Conservation (phyloP, 768 basidiomycete genomes). For the Tephrocybe sp. region DNA sequence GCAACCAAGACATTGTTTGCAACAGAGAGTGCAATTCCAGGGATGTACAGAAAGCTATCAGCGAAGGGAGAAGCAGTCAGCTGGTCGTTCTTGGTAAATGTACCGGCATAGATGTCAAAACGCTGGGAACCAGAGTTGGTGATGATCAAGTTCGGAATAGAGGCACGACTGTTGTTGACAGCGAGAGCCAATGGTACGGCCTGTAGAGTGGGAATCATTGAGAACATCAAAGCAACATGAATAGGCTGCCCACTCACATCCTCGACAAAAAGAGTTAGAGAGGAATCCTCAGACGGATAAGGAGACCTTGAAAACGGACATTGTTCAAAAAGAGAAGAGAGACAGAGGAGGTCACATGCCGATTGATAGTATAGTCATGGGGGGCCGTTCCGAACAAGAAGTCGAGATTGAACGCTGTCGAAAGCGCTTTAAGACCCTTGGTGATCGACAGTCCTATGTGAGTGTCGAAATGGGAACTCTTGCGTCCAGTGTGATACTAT, state of each 20-base stretch:
- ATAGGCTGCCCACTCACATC: conserved; percentile 30
- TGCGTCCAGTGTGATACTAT: conserved; percentile 59
- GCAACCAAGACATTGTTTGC: conserved; percentile 55
- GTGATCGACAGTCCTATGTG: conserved; percentile 52
- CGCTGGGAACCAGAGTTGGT: conserved; percentile 65
- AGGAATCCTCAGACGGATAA: conserved; percentile 59
- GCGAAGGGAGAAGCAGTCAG: conserved; percentile 73
- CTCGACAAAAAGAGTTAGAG: conserved; percentile 58
- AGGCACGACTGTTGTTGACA: conserved; percentile 62
- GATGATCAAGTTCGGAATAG: conserved; percentile 64
- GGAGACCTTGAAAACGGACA: conserved; percentile 44
- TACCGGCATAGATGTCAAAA: conserved; percentile 65
- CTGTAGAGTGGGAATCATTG: conserved; percentile 22
- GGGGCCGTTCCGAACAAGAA: conserved; percentile 73
- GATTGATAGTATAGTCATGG: conserved; percentile 67
- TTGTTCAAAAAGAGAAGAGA: conserved; percentile 4
- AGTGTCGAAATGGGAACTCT: conserved; percentile 63
- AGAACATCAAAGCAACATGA: not conserved
- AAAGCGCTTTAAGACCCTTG: conserved; percentile 52
- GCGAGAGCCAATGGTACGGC: conserved; percentile 57
- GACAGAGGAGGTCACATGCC: conserved; percentile 36
- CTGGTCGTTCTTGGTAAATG: conserved; percentile 82
- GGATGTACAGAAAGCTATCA: conserved; percentile 63
- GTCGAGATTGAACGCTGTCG: conserved; percentile 60
- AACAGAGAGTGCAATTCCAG: conserved; percentile 48